Percentiles rank a stretch among this genome's conserved stretches.
These are phyloP conservation scores for Scleroderma citrinum DNA, from an alignment of 768 basidiomycete genomes.

Conservation along the genomic window DNA sequence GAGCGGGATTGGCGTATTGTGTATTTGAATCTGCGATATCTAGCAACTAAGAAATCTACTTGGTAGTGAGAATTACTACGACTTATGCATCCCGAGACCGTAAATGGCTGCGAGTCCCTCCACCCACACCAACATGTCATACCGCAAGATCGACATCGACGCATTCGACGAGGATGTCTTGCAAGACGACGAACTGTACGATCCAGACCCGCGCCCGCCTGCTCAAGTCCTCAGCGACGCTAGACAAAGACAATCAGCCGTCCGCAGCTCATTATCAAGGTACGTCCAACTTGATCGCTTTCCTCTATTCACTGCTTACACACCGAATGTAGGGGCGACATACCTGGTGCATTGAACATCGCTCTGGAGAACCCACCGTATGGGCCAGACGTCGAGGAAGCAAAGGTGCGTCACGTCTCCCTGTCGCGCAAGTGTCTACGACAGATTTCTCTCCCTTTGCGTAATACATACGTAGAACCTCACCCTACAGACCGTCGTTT, in stretches of 20 bases:
- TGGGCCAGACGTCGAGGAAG: conserved; percentile 80
- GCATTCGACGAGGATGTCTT: conserved; percentile 87
- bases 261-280: no score
- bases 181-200: conserved; percentile 79
- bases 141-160: conserved; percentile 94
- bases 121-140: no score
- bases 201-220: conserved; percentile 77
- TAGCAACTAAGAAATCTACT: no score
- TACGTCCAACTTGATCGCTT: neutral
- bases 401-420: conserved; percentile 58
- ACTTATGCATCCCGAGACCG: no score
- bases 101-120: no score
- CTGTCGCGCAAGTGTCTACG: neutral
- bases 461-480: conserved; percentile 56
- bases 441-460: neutral
- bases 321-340: conserved; percentile 57
- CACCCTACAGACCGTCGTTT: conserved; percentile 73
- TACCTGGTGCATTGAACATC: conserved; percentile 59
- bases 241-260: no score
- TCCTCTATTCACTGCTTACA: no score
- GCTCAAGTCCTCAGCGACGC: conserved; percentile 59
- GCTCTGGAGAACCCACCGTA: conserved; percentile 81
- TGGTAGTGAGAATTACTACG: no score
- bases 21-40: no score
- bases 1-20: no score